These are phyloP conservation scores for Forsythia suspensa DNA, from an alignment of 257 asterid species.

Conservation along the genomic window DNA sequence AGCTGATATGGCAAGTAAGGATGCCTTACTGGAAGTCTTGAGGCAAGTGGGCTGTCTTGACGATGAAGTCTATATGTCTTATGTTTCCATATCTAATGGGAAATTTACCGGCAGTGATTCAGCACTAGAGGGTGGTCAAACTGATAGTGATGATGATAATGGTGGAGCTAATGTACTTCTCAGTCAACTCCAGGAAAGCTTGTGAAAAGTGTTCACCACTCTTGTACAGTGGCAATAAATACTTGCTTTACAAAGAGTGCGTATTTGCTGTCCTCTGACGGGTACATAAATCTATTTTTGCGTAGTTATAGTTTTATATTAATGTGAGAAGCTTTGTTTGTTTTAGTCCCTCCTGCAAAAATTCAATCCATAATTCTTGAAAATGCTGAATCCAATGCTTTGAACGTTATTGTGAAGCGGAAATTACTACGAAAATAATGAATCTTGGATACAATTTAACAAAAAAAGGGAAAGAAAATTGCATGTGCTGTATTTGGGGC, in stretches of 20 bases:
- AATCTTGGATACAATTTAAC: background rate
- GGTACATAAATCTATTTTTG: background rate
- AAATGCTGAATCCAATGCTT: background rate
- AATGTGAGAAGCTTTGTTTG: background rate
- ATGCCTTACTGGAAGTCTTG: constrained; percentile 50
- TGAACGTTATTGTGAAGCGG: background rate
- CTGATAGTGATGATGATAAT: constrained; percentile 33
- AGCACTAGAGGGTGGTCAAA: constrained; percentile 21
- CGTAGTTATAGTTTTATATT: background rate
- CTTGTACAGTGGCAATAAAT: background rate
- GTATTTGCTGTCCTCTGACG: background rate
- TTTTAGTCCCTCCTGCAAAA: background rate
- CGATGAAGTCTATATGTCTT: constrained; percentile 53
- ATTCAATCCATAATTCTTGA: background rate
- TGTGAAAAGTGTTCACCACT: constrained; percentile 36
- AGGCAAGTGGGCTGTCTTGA: constrained; percentile 59
- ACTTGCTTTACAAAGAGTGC: background rate
- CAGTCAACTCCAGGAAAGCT: constrained; percentile 60
- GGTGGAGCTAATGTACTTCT: constrained; percentile 38
- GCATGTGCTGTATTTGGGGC: background rate
- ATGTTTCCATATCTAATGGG: constrained; percentile 32
- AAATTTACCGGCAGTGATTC: constrained; percentile 16
- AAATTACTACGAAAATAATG: background rate
- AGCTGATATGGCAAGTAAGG: constrained; percentile 47
- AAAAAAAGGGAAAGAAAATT: background rate